Percentiles rank a stretch among this genome's conserved stretches.
phyloP scores from a whole-genome alignment of 148 eudicot genomes.

The Arctostaphylos glauca region DNA sequence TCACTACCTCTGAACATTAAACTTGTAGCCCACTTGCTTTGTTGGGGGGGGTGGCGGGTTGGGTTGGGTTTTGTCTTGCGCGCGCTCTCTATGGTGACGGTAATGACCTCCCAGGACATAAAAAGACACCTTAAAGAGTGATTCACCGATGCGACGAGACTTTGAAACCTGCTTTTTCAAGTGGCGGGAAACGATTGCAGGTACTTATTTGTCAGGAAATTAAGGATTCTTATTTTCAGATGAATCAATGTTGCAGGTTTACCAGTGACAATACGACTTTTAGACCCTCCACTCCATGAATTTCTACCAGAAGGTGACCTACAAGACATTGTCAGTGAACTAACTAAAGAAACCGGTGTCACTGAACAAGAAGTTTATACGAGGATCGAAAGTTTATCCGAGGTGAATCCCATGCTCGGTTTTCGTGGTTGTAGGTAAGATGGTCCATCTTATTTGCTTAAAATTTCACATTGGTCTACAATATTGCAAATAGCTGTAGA shows the following conservation, averaged over 20 bases:
- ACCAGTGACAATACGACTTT: slow-evolving; percentile 86
- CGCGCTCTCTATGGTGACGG: no score
- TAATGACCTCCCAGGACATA: no score
- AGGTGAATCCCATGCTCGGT: slow-evolving; percentile 99
- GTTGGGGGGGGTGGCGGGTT: no score
- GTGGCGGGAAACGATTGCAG: no score
- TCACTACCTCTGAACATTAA: no score
- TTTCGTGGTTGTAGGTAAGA: slow-evolving; percentile 96
- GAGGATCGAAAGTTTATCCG: slow-evolving; percentile 83
- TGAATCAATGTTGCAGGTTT: slow-evolving; percentile 45
- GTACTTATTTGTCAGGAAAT: not conserved
- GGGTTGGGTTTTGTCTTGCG: no score
- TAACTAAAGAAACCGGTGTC: slow-evolving; percentile 71
- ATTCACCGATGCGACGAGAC: no score
- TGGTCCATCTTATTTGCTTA: not conserved
- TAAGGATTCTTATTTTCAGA: not conserved
- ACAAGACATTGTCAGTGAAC: slow-evolving; percentile 70
- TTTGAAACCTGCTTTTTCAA: no score
- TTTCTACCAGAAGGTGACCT: slow-evolving; percentile 96
- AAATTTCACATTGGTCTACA: not conserved
- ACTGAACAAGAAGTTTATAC: slow-evolving; percentile 77
- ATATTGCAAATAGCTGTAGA: not conserved
- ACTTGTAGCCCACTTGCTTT: no score
- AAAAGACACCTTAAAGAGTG: no score
- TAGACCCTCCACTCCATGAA: slow-evolving; percentile 98